Percentiles rank a stretch among this genome's conserved stretches.
Evolutionary conservation across 192 early-diverging fungal genomes (phyloP).

Genomic region (Coemansia sp.): DNA sequence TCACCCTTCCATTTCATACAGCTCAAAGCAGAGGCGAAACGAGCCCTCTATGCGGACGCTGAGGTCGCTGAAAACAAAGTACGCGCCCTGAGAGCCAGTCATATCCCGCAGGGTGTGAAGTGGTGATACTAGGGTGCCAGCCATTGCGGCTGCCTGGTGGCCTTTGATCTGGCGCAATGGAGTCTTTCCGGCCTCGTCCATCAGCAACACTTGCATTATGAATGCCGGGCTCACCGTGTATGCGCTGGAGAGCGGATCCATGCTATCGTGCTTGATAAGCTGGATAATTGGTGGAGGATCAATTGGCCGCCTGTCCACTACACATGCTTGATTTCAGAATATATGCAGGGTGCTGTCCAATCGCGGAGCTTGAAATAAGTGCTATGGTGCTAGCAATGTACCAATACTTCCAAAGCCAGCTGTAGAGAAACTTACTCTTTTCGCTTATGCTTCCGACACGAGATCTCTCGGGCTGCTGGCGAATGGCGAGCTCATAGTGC

Average conservation of each 20-base stretch:
- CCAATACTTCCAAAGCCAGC: neutral
- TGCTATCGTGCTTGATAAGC: slow-evolving; percentile 39
- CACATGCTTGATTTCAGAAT: neutral
- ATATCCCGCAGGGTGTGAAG: slow-evolving; percentile 84
- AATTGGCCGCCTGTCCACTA: slow-evolving; percentile 55
- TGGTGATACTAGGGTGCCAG: slow-evolving; percentile 89
- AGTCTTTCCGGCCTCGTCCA: slow-evolving; percentile 69
- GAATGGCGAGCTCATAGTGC: slow-evolving; percentile 59
- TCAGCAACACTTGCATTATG: slow-evolving; percentile 89
- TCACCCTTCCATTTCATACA: slow-evolving; percentile 84
- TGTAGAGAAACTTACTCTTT: slow-evolving; percentile 63
- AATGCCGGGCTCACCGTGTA: slow-evolving; percentile 72
- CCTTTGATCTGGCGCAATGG: slow-evolving; percentile 81
- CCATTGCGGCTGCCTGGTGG: slow-evolving; percentile 70
- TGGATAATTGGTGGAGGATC: slow-evolving; percentile 56
- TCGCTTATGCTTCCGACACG: slow-evolving; percentile 88
- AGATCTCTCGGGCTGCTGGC: slow-evolving; percentile 88
- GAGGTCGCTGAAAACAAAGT: slow-evolving; percentile 95
- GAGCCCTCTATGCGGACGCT: slow-evolving; percentile 87
- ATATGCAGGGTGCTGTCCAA: neutral
- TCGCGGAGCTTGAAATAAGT: neutral
- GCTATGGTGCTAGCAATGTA: neutral
- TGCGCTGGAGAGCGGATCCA: slow-evolving; percentile 19
- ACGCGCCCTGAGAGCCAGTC: slow-evolving; percentile 78
- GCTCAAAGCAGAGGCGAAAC: slow-evolving; percentile 74